Evolutionary conservation across 805 yeast genomes (phyloP), one percentile per base, ranked within the genome.

Genomic region (Ascoidea tarda): DNA sequence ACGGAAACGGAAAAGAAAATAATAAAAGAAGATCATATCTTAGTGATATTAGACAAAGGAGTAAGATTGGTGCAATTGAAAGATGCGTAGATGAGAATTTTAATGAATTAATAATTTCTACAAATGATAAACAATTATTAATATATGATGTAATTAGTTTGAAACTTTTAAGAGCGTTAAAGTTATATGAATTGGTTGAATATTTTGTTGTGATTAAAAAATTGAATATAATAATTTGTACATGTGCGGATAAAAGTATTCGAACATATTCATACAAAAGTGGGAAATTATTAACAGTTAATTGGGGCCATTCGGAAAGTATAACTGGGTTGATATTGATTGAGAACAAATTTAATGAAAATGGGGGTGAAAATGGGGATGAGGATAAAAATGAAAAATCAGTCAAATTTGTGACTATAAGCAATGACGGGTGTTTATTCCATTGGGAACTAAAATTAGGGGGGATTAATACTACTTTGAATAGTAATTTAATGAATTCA

Each of bases 251-350:
- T 61, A 81, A 79, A 60, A 75, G 84, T 32, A 63, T 84, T 2
- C 64, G 85, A 31, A 58, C 71, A 1, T 80, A 75, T 59, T 69
- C 70, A 33, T 74, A 71, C 55, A 53, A 59, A 1, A 68, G 67
- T 6, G 84, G 82, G 1, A 74, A 66, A 50, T 71, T 71, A 6
- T 48, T 79, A 6, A 70, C 77, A 6, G 68, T 74, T 0, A 75
- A 70, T 49, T 83, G 84, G 84, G 90, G 78, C 0, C 82, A 77
- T 57, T 72, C 81, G 0, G 80, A 81, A 46, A 63, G 73, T 0
- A 71, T 81, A 5, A 61, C 76, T 12, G 75, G 77, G 0, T 53
- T 82, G 16, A 55, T 63, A 6, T 52, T 66, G 6, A 51, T 57
- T 5, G 51, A 53, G 14, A 55, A 59, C 4, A 58, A 58, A 2